Base-by-base conservation (phyloP, 164 flowering plant species). In the Chimonanthus salicifolius region DNA sequence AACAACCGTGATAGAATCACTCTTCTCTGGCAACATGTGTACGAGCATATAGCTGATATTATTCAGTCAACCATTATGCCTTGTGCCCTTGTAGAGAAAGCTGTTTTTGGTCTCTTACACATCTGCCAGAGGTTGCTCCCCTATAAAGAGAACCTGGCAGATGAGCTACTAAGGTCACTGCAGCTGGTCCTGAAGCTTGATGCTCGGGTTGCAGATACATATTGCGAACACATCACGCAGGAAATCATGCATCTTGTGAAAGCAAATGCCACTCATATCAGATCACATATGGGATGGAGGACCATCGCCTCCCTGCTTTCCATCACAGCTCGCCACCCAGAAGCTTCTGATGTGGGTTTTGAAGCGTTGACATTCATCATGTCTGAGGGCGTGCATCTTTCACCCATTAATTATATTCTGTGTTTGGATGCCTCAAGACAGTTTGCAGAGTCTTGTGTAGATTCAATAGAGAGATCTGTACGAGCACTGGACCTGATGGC, bases 161-260 rank as follows among this genome's bases (percentile, higher is more conserved):
- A 83, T 65, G 86, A 83, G 51, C 82, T 83, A 54, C 68, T 83
- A 46, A 75, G 80, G 73, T 83, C 86, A 47, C 76, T 83, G 62
- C 84, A 81, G 16, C 70, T 83, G 48, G 77, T 83, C 9, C 49
- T 78, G 71, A 81, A 83, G 77, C 86, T 83, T 33, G 82, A 83
- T 76, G 86, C 83, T 50, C 76, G 86, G 69, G 84, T 84, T 20
- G 84, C 86, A 43, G 84, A 84, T 80, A 83, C 86, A 7, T 84
- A 84, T 71, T 84, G 86, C 68, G 86, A 84, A 74, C 76, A 82
- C 63, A 84, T 84, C 47, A 82, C 86, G 0, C 81, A 81, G 62
- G 86, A 84, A 76, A 80, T 84, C n/a, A 72, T 45, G 70, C 72
- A 80, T 50, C 81, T 84, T 45, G 86, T 84, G 58, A 82, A 82